phyloP scores from a whole-genome alignment of 2,329 filamentous ascomycete genomes.

The Fusarium dlaminii region DNA sequence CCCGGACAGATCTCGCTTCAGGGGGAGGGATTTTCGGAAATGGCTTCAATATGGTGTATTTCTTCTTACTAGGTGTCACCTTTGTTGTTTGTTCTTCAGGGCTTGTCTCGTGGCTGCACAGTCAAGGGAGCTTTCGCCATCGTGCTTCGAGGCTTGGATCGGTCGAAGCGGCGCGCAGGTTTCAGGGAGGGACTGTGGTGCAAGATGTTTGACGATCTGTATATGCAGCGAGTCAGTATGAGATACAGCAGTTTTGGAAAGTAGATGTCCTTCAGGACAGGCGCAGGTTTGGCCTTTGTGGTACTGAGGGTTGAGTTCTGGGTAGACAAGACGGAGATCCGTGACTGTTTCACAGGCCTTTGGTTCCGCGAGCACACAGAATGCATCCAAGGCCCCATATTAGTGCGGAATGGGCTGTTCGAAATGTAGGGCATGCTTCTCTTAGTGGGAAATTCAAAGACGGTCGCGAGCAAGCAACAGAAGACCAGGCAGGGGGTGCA shows the following conservation, averaged over 20 bases:
- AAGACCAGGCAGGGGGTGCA: too few species aligned
- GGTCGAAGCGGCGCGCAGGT: not conserved
- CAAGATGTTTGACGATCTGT: too few species aligned
- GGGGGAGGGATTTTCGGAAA: not conserved
- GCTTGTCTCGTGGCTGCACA: not conserved
- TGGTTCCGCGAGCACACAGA: not conserved
- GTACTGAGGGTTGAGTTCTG: not conserved
- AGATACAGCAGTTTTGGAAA: accelerated
- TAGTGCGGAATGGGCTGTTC: accelerated
- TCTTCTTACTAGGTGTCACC: accelerated
- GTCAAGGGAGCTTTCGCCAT: not conserved
- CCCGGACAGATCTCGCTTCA: not conserved
- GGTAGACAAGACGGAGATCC: not conserved
- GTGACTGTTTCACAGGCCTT: not conserved
- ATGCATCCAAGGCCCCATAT: accelerated
- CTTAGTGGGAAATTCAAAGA: not conserved
- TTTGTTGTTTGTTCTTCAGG: too few species aligned
- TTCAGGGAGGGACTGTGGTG: not conserved
- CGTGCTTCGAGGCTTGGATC: not conserved
- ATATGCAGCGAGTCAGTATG: accelerated
- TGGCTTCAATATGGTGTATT: accelerated
- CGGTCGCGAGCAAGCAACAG: too few species aligned
- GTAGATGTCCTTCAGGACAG: not conserved
- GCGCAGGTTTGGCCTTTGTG: not conserved
- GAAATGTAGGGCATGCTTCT: not conserved